Percentiles rank a stretch among this genome's conserved stretches.
phyloP scores from a whole-genome alignment of 371 early-diverging fungal genomes.

The Mucor piriformis region DNA sequence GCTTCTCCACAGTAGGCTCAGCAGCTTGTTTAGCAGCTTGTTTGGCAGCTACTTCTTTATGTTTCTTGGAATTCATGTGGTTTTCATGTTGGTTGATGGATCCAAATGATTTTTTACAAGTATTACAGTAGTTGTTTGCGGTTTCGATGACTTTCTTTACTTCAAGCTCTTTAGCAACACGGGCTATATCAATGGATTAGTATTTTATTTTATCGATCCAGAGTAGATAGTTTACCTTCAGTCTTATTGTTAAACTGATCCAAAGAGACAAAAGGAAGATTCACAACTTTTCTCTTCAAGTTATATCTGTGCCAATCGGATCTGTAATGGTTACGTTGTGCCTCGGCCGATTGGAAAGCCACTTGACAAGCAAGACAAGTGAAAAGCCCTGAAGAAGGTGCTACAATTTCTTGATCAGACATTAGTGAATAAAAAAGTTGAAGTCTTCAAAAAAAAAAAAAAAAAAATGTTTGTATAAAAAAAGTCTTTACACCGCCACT shows the following conservation, averaged over 20 bases:
- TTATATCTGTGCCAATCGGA: conserved; percentile 91
- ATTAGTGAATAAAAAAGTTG: too few species aligned
- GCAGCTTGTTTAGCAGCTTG: conserved; percentile 19
- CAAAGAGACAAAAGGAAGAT: conserved; percentile 72
- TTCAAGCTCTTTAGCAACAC: conserved; percentile 25
- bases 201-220: too few species aligned
- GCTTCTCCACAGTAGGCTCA: conserved; percentile 22
- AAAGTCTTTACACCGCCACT: background rate
- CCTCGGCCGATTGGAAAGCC: conserved; percentile 79
- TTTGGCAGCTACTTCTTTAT: conserved; percentile 75
- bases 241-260: conserved; percentile 68
- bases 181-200: conserved; percentile 30
- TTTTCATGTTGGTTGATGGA: conserved; percentile 85
- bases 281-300: conserved; percentile 84
- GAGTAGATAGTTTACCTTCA: too few species aligned
- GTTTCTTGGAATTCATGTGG: conserved; percentile 90
- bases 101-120: conserved; percentile 70
- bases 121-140: conserved; percentile 40
- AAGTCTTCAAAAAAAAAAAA: conserved; percentile 1
- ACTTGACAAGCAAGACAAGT: conserved; percentile 85
- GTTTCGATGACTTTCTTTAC: conserved; percentile 24
- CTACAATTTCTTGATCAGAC: conserved; percentile 16
- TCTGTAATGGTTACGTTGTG: conserved; percentile 83
- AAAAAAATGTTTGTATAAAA: background rate
- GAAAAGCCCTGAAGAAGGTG: conserved; percentile 42